Evolutionary conservation across 257 asterid species (phyloP), one percentile per base, ranked within the genome.

Genomic region (Galeopsis tetrahit): DNA sequence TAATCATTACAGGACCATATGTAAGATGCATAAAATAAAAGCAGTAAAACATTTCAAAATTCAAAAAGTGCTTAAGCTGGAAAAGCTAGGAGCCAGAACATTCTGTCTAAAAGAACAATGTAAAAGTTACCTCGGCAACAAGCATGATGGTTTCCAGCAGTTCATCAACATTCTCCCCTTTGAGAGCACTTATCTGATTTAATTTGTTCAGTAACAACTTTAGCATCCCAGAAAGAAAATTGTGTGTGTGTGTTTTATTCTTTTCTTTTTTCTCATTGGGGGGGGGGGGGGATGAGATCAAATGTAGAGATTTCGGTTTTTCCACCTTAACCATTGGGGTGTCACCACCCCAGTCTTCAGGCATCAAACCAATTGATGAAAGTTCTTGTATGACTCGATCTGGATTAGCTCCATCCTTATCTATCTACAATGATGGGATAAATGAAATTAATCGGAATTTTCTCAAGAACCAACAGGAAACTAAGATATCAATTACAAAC

Each of bases 271-370:
- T 21, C 17, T 43, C 13, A 1, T 35, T 21, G 59, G 36, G 35
- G 32, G 55, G 40, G 36, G 32, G 34, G 75, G n/a, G 21, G 60
- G 39, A 31, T 33, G 39, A 57, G 10, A 59, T 68, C 51, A n/a
- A 39, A 72, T 32, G 68, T 53, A 46, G 43, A 66, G 63, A 68
- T 70, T 78, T 84, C 49, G 31, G 64, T 44, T 82, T 79, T 63
- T 65, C 43, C 73, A 93, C 98, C 98, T 93, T 87, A 81, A 93
- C 93, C 95, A 93, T 87, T 55, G 98, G 97, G 70, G 55, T 69
- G 4, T 93, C 96, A 80, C 98, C 97, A 65, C 98, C 98, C 98
- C 97, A 93, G 53, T 93, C 97, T 87, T 93, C 98, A 8, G 98
- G 96, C 97, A 93, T 93, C 84, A 93, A 79, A 75, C 97, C 98